Percentiles rank a stretch among this genome's conserved stretches.
These are phyloP conservation scores for Colletotrichum ledebouriae DNA, from an alignment of 2,329 filamentous ascomycete species.

Conservation along the genomic window DNA sequence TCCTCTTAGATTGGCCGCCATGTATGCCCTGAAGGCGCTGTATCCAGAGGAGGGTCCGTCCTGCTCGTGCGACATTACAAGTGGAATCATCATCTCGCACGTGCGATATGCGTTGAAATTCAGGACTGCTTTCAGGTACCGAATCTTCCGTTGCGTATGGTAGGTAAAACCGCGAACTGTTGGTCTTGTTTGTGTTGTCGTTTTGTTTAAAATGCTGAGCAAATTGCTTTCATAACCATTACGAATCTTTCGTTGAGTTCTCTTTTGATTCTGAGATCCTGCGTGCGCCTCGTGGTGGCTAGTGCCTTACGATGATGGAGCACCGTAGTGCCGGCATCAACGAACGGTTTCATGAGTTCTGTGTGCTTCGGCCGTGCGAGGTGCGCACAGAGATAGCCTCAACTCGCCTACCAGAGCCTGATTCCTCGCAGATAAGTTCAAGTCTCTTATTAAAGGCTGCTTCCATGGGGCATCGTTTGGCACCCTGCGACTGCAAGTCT, in stretches of 20 bases:
- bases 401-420: neutral
- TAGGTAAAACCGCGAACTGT: neutral
- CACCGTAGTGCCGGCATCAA: conserved; percentile 6
- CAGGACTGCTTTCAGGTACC: neutral
- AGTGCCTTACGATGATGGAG: no score
- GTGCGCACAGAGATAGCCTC: conserved; percentile 34
- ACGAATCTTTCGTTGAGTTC: no score
- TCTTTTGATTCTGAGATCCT: neutral
- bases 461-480: neutral
- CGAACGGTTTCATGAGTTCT: conserved; percentile 26
- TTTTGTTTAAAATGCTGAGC: neutral
- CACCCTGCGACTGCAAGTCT: neutral
- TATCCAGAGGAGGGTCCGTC: conserved; percentile 6
- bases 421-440: neutral
- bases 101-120: neutral
- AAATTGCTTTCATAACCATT: no score
- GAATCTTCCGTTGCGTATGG: neutral
- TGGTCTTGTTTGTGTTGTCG: neutral
- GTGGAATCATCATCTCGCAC: neutral
- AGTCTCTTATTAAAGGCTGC: neutral
- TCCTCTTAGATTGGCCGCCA: neutral
- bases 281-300: neutral
- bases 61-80: neutral
- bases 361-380: conserved; percentile 27
- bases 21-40: neutral